Percentiles rank a stretch among this genome's conserved stretches.
phyloP scores from a whole-genome alignment of 108 stramenopile genomes.

The Asterionellopsis glacialis region DNA sequence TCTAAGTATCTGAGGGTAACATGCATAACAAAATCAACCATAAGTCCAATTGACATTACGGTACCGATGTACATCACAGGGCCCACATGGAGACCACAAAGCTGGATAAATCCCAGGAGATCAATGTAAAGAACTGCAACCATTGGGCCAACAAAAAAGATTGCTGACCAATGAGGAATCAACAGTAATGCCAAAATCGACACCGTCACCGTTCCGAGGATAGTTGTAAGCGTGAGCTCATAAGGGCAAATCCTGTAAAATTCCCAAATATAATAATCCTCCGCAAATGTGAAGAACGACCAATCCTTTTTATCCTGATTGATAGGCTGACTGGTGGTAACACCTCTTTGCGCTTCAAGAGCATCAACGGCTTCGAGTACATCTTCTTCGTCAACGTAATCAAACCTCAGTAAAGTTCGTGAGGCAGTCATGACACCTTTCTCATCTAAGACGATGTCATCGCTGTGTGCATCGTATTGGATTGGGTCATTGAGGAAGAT shows the following conservation, averaged over 20 bases:
- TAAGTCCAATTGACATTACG: conserved; percentile 30
- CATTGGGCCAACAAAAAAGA: neutral
- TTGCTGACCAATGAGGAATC: conserved; percentile 6
- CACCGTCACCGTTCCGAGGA: neutral
- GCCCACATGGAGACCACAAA: conserved; percentile 10
- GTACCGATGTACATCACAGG: conserved; percentile 34
- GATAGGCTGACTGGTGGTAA: conserved; percentile 10
- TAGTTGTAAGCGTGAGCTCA: neutral
- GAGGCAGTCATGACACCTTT: conserved; percentile 9
- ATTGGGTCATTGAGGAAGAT: neutral
- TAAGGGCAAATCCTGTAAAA: neutral
- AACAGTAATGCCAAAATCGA: neutral
- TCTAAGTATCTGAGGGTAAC: conserved; percentile 15
- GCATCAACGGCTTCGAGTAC: conserved; percentile 11
- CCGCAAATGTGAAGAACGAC: conserved; percentile 10
- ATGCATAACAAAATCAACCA: conserved; percentile 30
- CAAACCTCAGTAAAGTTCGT: conserved; percentile 10
- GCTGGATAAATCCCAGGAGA: conserved; percentile 3
- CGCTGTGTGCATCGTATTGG: neutral
- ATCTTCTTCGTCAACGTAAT: conserved; percentile 11
- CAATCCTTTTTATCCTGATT: conserved; percentile 11
- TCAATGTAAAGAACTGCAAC: conserved; percentile 3
- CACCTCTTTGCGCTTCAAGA: conserved; percentile 5
- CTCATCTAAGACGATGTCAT: neutral
- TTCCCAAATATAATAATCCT: conserved; percentile 5